phyloP scores from a whole-genome alignment of 2,329 filamentous ascomycete genomes.

The Verticillium albo-atrum region DNA sequence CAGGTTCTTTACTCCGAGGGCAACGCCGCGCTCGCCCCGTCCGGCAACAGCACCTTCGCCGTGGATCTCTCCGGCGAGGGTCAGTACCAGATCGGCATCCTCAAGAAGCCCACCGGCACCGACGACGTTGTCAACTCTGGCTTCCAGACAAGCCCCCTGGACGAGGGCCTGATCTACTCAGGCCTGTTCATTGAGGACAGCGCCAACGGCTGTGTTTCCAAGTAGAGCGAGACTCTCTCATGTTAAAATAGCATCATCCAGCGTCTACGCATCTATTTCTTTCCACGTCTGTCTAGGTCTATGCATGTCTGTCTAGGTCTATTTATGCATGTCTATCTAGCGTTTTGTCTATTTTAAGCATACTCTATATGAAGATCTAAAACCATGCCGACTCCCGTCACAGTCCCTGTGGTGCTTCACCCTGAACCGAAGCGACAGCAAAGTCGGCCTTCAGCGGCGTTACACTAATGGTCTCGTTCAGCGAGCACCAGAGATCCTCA shows the following conservation, averaged over 20 bases:
- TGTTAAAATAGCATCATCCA: neutral
- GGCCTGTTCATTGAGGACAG: constrained; percentile 51
- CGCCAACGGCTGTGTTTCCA: constrained; percentile 11
- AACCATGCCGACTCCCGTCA: neutral
- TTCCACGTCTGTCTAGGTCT: neutral
- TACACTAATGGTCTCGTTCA: constrained; percentile 10
- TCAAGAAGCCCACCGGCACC: constrained; percentile 53
- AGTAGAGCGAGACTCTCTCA: neutral
- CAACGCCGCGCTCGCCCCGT: constrained; percentile 33
- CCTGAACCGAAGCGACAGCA: constrained; percentile 4
- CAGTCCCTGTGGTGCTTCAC: neutral
- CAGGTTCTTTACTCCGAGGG: constrained; percentile 54
- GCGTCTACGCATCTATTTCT: neutral
- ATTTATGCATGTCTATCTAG: neutral
- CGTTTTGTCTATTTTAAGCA: neutral
- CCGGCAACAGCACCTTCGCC: neutral
- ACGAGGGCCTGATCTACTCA: constrained; percentile 48
- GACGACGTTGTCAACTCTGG: constrained; percentile 42
- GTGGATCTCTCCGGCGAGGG: constrained; percentile 53
- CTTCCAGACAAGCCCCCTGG: constrained; percentile 40
- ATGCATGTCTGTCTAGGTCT: neutral
- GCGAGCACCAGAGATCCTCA: constrained; percentile 13
- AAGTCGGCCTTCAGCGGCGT: constrained; percentile 11
- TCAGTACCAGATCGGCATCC: constrained; percentile 57
- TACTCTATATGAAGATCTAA: neutral